Conservation (phyloP, 108 stramenopile species). For the Chaetoceros muelleri region DNA sequence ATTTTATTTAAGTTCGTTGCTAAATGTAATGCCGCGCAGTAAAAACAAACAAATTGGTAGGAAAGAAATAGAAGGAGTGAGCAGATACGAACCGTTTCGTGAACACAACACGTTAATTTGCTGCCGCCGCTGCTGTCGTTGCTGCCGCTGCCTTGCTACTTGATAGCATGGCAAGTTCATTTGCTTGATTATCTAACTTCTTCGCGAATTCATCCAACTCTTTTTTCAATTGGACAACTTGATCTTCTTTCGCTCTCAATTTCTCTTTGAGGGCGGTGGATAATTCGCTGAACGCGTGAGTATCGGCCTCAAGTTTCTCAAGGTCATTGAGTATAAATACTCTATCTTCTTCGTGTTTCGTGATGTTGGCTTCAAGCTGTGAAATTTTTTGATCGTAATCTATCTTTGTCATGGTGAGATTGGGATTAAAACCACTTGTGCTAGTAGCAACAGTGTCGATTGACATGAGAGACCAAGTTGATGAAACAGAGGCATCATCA, state of each 20-base stretch:
- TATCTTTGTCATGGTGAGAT: neutral
- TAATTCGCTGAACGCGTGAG: neutral
- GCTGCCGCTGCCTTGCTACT: too few species aligned
- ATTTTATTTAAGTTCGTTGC: too few species aligned
- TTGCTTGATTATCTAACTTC: neutral
- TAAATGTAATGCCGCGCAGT: too few species aligned
- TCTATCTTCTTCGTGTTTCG: neutral
- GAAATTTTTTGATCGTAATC: neutral
- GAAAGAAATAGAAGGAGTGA: too few species aligned
- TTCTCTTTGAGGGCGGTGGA: slow-evolving; percentile 8
- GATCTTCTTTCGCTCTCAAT: slow-evolving; percentile 33
- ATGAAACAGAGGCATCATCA: neutral
- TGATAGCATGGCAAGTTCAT: neutral
- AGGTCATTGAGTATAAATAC: neutral
- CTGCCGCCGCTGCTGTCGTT: too few species aligned
- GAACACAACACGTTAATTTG: too few species aligned
- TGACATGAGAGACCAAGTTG: neutral
- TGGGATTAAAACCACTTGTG: neutral
- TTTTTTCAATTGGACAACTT: slow-evolving; percentile 29
- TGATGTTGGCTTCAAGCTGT: neutral
- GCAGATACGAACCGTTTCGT: too few species aligned
- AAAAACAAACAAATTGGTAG: too few species aligned
- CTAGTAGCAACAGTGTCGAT: neutral
- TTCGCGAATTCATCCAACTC: slow-evolving; percentile 24
- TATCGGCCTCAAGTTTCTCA: neutral